Evolutionary conservation across 495 filamentous ascomycete genomes (phyloP).

Genomic region (Aspergillus leporis): DNA sequence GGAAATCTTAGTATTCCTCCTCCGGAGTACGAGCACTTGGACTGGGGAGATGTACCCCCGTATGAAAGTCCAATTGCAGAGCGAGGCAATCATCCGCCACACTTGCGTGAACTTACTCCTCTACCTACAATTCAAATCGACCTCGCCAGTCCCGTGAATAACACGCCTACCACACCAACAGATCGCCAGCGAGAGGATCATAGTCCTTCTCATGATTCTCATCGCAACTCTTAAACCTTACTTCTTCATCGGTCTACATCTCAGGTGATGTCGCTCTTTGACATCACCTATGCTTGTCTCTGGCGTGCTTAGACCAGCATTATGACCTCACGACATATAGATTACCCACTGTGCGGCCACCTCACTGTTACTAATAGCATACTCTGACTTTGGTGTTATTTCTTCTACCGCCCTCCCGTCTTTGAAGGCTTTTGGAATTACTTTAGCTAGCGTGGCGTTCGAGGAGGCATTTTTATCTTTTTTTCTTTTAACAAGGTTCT

Average conservation of each 20-base stretch:
- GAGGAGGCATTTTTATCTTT: not conserved
- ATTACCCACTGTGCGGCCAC: not conserved
- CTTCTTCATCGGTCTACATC: not conserved
- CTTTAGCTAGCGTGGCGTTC: slow-evolving; percentile 25
- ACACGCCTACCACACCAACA: slow-evolving; percentile 34
- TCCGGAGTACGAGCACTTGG: slow-evolving; percentile 46
- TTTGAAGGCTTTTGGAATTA: slow-evolving; percentile 7
- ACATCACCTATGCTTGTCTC: not conserved
- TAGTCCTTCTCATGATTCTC: not conserved
- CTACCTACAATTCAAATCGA: slow-evolving; percentile 46
- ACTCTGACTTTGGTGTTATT: slow-evolving; percentile 7
- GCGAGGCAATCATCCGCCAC: slow-evolving; percentile 16
- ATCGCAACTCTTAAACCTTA: not conserved
- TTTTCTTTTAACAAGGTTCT: too few species aligned
- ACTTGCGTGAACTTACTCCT: slow-evolving; percentile 25
- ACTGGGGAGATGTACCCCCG: slow-evolving; percentile 52
- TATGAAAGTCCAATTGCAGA: slow-evolving; percentile 39
- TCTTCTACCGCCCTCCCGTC: not conserved
- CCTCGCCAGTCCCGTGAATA: slow-evolving; percentile 33
- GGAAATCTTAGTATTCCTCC: slow-evolving; percentile 39
- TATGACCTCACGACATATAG: not conserved
- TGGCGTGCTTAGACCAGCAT: not conserved
- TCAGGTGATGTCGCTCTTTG: not conserved
- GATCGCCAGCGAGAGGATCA: slow-evolving; percentile 13
- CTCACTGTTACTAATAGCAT: slow-evolving; percentile 1